A percentile compares a stretch with the other conserved stretches of the same genome.
Conservation (phyloP, 106 monocot genomes). For the Amphibolis antarctica region DNA sequence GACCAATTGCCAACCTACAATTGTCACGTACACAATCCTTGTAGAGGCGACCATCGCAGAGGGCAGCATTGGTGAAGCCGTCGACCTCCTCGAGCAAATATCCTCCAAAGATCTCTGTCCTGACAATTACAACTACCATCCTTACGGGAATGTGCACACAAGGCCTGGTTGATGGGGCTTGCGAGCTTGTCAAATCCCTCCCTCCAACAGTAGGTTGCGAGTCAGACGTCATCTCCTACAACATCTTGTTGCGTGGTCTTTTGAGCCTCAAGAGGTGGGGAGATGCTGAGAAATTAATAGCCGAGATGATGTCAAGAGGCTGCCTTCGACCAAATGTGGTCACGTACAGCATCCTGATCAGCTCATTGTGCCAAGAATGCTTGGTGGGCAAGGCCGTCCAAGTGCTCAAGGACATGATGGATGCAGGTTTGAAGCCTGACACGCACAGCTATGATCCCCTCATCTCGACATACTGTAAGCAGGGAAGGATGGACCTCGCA, state of each 20-base stretch:
- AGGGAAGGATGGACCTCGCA: slow-evolving; percentile 41
- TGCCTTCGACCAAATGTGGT: slow-evolving; percentile 24
- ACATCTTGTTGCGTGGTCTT: slow-evolving; percentile 36
- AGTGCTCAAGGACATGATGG: slow-evolving; percentile 46
- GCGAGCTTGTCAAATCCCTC: slow-evolving; percentile 20
- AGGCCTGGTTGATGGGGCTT: slow-evolving; percentile 22
- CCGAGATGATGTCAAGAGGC: slow-evolving; percentile 26
- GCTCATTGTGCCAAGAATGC: slow-evolving; percentile 40
- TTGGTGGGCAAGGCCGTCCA: slow-evolving; percentile 29
- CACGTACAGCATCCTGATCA: slow-evolving; percentile 46
- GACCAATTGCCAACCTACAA: slow-evolving; percentile 32
- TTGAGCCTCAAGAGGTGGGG: slow-evolving; percentile 20
- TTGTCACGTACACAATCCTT: slow-evolving; percentile 46
- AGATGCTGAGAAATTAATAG: slow-evolving; percentile 23
- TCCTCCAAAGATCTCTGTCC: slow-evolving; percentile 16
- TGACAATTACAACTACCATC: slow-evolving; percentile 40
- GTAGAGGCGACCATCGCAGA: slow-evolving; percentile 36
- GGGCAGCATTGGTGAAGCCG: slow-evolving; percentile 20
- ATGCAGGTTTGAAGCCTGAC: slow-evolving; percentile 36
- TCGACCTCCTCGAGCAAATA: slow-evolving; percentile 42
- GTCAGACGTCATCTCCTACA: slow-evolving; percentile 43
- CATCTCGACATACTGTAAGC: slow-evolving; percentile 43
- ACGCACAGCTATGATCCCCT: slow-evolving; percentile 49
- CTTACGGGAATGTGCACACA: slow-evolving; percentile 40
- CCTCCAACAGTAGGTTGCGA: slow-evolving; percentile 7